Conservation (phyloP, 106 monocot species). For the Acorus gramineus region DNA sequence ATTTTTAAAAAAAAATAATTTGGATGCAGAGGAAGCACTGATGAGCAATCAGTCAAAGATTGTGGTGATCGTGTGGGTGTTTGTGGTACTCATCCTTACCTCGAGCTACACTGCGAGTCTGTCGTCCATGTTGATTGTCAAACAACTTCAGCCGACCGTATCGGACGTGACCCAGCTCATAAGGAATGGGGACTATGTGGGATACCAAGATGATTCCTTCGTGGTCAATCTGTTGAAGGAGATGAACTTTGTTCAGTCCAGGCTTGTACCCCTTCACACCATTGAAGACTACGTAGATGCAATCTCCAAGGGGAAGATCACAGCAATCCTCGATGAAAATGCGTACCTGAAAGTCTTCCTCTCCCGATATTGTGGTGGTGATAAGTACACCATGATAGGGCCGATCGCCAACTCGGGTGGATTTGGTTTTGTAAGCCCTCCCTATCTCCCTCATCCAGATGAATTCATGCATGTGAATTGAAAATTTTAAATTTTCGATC, state of each 20-base stretch:
- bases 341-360: too few species aligned
- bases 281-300: too few species aligned
- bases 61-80: slow-evolving; percentile 28
- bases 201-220: slow-evolving; percentile 16
- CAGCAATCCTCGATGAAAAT: too few species aligned
- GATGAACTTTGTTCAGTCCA: not conserved
- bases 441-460: too few species aligned
- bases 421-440: too few species aligned
- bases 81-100: slow-evolving; percentile 29
- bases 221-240: not conserved
- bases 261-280: not conserved
- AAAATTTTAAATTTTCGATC: too few species aligned
- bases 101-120: slow-evolving; percentile 39
- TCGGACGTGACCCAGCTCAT: slow-evolving; percentile 18
- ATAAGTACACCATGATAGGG: too few species aligned
- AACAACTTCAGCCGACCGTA: slow-evolving; percentile 27
- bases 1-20: not conserved
- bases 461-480: too few species aligned
- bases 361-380: too few species aligned
- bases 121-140: slow-evolving; percentile 11
- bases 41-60: slow-evolving; percentile 15
- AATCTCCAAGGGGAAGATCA: too few species aligned
- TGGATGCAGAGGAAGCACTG: slow-evolving; percentile 18
- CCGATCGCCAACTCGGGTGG: too few species aligned
- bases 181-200: slow-evolving; percentile 14